A percentile compares a stretch with the other conserved stretches of the same genome.
Evolutionary conservation across 352 stramenopile species (phyloP).

Genomic region (Phytophthora niederhauseri): DNA sequence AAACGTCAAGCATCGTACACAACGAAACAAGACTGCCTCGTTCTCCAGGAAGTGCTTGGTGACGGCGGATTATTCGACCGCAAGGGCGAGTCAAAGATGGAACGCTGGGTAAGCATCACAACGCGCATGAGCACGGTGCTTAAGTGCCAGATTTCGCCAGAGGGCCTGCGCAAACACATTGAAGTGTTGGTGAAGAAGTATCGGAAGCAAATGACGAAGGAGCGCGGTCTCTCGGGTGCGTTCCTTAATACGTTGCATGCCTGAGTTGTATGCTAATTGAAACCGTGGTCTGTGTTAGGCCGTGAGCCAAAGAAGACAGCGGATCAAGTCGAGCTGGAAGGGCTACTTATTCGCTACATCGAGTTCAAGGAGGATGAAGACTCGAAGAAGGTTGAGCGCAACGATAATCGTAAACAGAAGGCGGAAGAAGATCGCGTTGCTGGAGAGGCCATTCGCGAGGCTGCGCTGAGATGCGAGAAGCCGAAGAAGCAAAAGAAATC

Average conservation of each 20-base stretch:
- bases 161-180: background rate
- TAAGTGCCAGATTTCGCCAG: background rate
- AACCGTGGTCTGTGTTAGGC: background rate
- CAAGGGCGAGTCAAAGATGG: background rate
- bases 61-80: background rate
- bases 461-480: background rate
- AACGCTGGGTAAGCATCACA: background rate
- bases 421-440: background rate
- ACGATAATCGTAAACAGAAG: background rate
- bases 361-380: background rate
- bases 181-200: background rate
- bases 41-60: background rate
- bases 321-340: background rate
- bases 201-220: background rate
- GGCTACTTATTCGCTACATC: background rate
- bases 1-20: too few species aligned
- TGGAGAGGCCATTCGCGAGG: background rate
- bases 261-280: background rate
- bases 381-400: background rate
- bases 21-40: background rate
- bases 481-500: background rate
- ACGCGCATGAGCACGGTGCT: background rate
- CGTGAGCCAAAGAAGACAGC: background rate
- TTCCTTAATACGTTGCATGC: background rate
- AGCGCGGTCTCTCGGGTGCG: background rate